Evolutionary conservation across 495 filamentous ascomycete species (phyloP).

Genomic region (Xylaria venustula): DNA sequence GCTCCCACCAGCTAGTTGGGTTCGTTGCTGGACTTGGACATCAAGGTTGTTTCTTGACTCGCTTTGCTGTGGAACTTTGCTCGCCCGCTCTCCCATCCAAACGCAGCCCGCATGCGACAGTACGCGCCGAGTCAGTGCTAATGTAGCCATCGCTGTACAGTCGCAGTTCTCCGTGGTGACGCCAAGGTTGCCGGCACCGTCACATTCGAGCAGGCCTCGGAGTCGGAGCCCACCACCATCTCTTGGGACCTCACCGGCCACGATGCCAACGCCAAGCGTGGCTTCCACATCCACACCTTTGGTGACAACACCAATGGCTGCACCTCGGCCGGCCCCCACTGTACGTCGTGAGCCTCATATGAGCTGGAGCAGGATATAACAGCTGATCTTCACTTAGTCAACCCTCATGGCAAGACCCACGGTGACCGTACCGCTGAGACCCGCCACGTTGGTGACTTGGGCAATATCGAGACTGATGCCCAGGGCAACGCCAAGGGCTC

Average conservation of each 20-base stretch:
- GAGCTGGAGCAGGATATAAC: not conserved
- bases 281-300: conserved; percentile 97
- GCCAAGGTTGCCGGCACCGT: conserved; percentile 88
- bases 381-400: conserved; percentile 60
- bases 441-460: conserved; percentile 95
- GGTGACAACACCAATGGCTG: conserved; percentile 99
- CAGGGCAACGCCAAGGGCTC: conserved; percentile 83
- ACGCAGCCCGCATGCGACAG: not conserved
- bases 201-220: conserved; percentile 87
- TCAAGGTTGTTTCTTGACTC: conserved; percentile 16
- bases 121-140: conserved; percentile 27
- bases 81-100: not conserved
- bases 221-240: conserved; percentile 78
- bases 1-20: conserved; percentile 1
- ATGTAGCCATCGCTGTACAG: conserved; percentile 45
- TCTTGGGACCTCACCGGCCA: conserved; percentile 89
- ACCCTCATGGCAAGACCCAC: conserved; percentile 88
- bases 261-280: conserved; percentile 93
- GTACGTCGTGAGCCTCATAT: conserved; percentile 50
- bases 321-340: conserved; percentile 95
- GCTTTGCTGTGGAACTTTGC: conserved; percentile 8
- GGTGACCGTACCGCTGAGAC: conserved; percentile 77
- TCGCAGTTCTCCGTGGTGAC: conserved; percentile 95
- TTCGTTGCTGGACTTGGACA: conserved; percentile 8
- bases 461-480: conserved; percentile 92